Base-by-base conservation (phyloP, 371 early-diverging fungal species). In the Homolaphlyctis polyrhiza region DNA sequence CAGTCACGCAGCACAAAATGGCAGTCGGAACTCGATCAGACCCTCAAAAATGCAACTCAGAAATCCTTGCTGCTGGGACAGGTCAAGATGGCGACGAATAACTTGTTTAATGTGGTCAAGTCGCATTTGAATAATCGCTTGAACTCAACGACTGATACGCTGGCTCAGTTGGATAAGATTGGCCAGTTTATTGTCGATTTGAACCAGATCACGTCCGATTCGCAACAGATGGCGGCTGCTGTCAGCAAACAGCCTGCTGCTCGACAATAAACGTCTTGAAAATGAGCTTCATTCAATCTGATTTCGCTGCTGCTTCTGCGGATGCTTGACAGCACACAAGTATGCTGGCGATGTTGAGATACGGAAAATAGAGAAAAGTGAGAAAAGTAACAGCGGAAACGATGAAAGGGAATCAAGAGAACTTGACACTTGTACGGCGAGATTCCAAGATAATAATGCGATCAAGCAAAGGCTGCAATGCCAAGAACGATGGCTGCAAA, bases 21-120 rank as follows among this genome's bases (percentile, higher is more conserved):
- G 72, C 82, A 84, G 62, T 43, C 64, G 30, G 79, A 80, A 51
- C 72, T 68, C 61, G 83, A 84, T 57, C 67, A 70, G 28, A 67
- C 70, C 23, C 67, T 77, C 57, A 76, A 72, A 45, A 72, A 73
- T 54, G 79, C 78, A 4, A 78, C 77, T 0, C 67, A 77, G 47
- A 81, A 79, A 63, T 66, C 74, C 16, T 61, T 84, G 32, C 65
- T 74, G 33, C 50, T 84, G n/a, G 83, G 84, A 27, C 82, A 84
- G 62, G 72, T 81, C 63, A 82, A 82, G 57, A 77, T 84, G 83
- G 80, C 80, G 11, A 74, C 75, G 0, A 69, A 67, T 49, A 80
- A 80, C 60, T 66, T 79, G 14, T 79, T 79, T 64, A 68, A 67
- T 27, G 65, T 83, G 35, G 81, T 83, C 35, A 76, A 75, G 52